Conservation (phyloP, 306 rosid genomes). For the Cucumis melo region DNA sequence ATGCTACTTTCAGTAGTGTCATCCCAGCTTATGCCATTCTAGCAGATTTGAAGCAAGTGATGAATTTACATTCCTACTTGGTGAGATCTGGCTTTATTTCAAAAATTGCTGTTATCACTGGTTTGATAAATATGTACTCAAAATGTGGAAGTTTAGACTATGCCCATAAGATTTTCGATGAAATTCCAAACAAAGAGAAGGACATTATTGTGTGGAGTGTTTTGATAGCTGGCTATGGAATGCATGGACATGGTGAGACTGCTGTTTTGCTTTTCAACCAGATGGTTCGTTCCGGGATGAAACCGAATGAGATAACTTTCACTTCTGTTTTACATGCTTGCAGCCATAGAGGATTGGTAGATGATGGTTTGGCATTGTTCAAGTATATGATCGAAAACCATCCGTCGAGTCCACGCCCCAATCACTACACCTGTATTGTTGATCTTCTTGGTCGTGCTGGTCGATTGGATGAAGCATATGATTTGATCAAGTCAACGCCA, state of each 20-base stretch:
- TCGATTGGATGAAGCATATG: constrained; percentile 55
- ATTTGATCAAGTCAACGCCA: constrained; percentile 47
- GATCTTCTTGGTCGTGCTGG: constrained; percentile 92
- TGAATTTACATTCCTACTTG: constrained; percentile 56
- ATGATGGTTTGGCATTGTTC: constrained; percentile 63
- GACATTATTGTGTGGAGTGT: constrained; percentile 69
- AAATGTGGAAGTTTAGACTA: constrained; percentile 56
- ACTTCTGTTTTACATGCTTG: constrained; percentile 76
- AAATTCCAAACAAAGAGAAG: constrained; percentile 30
- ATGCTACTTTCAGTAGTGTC: constrained; percentile 52
- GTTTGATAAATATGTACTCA: constrained; percentile 59
- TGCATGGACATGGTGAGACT: constrained; percentile 58
- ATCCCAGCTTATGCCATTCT: constrained; percentile 69
- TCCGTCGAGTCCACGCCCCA: constrained; percentile 29
- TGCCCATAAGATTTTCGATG: constrained; percentile 46
- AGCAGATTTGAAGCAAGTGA: constrained; percentile 59
- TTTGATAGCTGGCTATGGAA: constrained; percentile 60
- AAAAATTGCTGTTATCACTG: constrained; percentile 48
- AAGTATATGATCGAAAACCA: constrained; percentile 37
- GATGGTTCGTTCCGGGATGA: constrained; percentile 61
- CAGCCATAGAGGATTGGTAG: constrained; percentile 83
- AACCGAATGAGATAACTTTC: constrained; percentile 66
- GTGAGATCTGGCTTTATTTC: constrained; percentile 48
- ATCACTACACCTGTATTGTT: constrained; percentile 70
- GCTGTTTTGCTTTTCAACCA: constrained; percentile 63